Percentiles rank a stretch among this genome's conserved stretches.
These are phyloP conservation scores for Protomyces arabidopsidicola DNA, from an alignment of 1,139 yeast species.

Conservation along the genomic window DNA sequence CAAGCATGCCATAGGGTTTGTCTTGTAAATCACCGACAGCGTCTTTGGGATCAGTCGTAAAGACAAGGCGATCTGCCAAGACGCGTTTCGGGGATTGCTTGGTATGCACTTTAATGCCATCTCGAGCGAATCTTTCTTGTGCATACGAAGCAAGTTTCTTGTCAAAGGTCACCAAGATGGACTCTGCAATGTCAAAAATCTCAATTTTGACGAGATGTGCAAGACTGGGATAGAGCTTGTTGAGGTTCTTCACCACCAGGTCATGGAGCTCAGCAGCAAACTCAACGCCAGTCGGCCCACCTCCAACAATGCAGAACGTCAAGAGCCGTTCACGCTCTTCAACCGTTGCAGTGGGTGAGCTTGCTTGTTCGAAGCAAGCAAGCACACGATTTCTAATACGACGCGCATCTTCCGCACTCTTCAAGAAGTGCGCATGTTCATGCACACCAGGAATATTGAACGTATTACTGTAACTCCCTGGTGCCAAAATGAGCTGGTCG, in stretches of 20 bases:
- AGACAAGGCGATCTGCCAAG: constrained; percentile 42
- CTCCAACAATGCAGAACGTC: constrained; percentile 63
- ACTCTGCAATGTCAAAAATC: constrained; percentile 59
- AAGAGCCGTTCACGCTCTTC: constrained; percentile 55
- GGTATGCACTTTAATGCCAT: constrained; percentile 54
- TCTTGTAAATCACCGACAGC: constrained; percentile 40
- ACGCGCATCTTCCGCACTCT: constrained; percentile 59
- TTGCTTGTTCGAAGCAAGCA: constrained; percentile 49
- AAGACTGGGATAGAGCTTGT: constrained; percentile 45
- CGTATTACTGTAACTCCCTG: constrained; percentile 59
- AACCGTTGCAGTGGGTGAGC: constrained; percentile 43
- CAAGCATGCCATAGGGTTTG: constrained; percentile 44
- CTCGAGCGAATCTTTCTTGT: constrained; percentile 54
- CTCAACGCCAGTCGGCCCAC: constrained; percentile 69
- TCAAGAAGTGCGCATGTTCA: constrained; percentile 50
- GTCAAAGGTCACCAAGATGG: constrained; percentile 60
- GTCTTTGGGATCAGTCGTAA: constrained; percentile 50
- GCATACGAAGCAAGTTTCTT: constrained; percentile 60
- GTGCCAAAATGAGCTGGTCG: constrained; percentile 59
- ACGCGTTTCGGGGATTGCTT: constrained; percentile 36
- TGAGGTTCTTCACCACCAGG: constrained; percentile 83
- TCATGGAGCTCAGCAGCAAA: constrained; percentile 81
- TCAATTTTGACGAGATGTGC: constrained; percentile 55
- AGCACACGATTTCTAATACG: constrained; percentile 52
- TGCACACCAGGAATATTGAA: constrained; percentile 62